These are phyloP conservation scores for Dendrobium huoshanense DNA, from an alignment of 106 monocot genomes.

Conservation along the genomic window DNA sequence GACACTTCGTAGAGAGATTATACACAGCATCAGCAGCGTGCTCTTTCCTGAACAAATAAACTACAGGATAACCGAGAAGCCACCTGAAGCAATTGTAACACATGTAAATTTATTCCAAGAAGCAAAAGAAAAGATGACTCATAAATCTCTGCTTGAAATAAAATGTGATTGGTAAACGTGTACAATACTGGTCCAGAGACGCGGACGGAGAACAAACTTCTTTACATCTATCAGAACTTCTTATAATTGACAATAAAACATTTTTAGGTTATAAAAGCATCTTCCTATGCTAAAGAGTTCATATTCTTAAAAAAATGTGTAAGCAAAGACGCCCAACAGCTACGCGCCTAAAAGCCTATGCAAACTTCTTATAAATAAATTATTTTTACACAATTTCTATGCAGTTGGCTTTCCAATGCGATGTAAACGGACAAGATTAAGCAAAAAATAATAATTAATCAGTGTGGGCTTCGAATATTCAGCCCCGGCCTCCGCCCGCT, in stretches of 20 bases:
- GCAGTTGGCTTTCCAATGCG: not conserved
- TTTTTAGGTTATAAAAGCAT: not conserved
- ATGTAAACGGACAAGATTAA: not conserved
- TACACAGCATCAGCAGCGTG: constrained; percentile 39
- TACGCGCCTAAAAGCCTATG: not conserved
- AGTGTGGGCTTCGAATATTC: too few species aligned
- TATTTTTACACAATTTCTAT: not conserved
- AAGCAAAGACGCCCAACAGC: not conserved
- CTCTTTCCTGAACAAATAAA: constrained; percentile 80
- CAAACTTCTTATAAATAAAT: not conserved
- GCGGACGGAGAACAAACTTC: not conserved
- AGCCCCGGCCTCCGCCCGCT: too few species aligned
- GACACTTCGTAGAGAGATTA: constrained; percentile 69
- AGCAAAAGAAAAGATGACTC: not conserved
- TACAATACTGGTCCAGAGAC: not conserved
- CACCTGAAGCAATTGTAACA: constrained; percentile 47
- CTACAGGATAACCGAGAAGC: constrained; percentile 95
- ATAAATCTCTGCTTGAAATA: not conserved
- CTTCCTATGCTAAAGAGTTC: not conserved
- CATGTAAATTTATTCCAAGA: not conserved
- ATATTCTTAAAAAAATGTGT: not conserved
- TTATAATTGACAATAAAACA: not conserved
- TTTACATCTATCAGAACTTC: not conserved
- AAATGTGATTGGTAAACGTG: not conserved
- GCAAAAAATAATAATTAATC: too few species aligned